Percentiles rank a stretch among this genome's conserved stretches.
These are phyloP conservation scores for Pichia cabralensis DNA, from an alignment of 805 yeast genomes.

Conservation along the genomic window DNA sequence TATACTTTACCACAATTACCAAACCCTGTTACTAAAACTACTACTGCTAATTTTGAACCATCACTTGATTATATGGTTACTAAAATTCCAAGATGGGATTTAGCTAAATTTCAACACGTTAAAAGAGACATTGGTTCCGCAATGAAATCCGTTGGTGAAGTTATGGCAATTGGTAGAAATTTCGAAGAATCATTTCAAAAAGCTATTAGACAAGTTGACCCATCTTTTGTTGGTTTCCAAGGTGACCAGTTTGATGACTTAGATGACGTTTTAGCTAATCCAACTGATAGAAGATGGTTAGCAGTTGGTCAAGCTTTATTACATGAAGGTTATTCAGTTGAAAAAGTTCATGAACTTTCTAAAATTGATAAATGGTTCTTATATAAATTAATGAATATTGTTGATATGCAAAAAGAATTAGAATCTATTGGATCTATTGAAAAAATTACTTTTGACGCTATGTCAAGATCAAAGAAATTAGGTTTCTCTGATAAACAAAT, in stretches of 20 bases:
- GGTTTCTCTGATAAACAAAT: slow-evolving; percentile 96
- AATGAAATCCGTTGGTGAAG: slow-evolving; percentile 99
- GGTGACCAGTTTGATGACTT: slow-evolving; percentile 71
- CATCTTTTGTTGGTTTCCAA: slow-evolving; percentile 84
- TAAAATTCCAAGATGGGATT: slow-evolving; percentile 98
- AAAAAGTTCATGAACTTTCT: slow-evolving; percentile 80
- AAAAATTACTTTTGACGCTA: slow-evolving; percentile 55
- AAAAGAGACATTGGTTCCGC: slow-evolving; percentile 89
- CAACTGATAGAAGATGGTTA: slow-evolving; percentile 94
- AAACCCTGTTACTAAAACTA: slow-evolving; percentile 92
- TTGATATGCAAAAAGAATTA: slow-evolving; percentile 74
- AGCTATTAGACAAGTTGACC: slow-evolving; percentile 94
- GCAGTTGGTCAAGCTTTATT: slow-evolving; percentile 96
- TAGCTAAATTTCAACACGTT: slow-evolving; percentile 90
- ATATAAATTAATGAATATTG: slow-evolving; percentile 86
- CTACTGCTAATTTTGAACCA: slow-evolving; percentile 95
- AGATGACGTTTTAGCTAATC: slow-evolving; percentile 69
- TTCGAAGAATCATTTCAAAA: slow-evolving; percentile 97
- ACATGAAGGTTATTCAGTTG: slow-evolving; percentile 86
- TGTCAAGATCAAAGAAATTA: slow-evolving; percentile 76
- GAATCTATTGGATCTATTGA: slow-evolving; percentile 52
- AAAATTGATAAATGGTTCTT: slow-evolving; percentile 96
- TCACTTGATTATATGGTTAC: slow-evolving; percentile 94
- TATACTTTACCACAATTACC: slow-evolving; percentile 92
- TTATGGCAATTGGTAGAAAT: slow-evolving; percentile 96